Evolutionary conservation across 1,284 basidiomycete genomes (phyloP).

Genomic region (Vanrija sp.): DNA sequence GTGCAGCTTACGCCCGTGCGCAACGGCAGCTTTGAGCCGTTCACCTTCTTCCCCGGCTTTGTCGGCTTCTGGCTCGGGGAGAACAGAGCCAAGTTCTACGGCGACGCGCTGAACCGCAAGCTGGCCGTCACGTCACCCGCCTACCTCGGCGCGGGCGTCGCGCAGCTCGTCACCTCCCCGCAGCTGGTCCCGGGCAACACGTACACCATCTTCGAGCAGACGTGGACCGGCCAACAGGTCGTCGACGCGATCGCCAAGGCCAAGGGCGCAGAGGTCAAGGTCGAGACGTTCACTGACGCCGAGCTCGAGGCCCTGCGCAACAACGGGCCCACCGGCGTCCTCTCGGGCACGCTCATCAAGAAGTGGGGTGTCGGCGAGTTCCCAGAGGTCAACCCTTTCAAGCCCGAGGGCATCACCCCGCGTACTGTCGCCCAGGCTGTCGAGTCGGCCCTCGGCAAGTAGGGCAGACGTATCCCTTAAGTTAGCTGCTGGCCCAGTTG

Average conservation of each 20-base stretch:
- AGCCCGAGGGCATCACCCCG: not conserved
- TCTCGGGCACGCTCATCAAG: constrained; percentile 70
- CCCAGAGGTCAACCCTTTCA: constrained; percentile 76
- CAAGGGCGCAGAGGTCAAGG: not conserved
- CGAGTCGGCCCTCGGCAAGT: not conserved
- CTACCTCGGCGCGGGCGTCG: constrained; percentile 6
- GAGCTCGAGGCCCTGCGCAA: constrained; percentile 14
- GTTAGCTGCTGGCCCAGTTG: no score
- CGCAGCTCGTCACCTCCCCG: constrained; percentile 2
- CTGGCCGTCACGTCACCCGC: constrained; percentile 1
- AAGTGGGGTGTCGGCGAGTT: constrained; percentile 72
- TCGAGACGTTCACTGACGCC: constrained; percentile 1
- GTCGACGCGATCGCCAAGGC: not conserved
- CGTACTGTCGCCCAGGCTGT: constrained; percentile 1
- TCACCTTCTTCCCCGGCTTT: not conserved
- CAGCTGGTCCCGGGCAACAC: not conserved
- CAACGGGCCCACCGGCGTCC: constrained; percentile 52
- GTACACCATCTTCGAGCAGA: constrained; percentile 6
- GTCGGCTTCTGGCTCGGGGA: constrained; percentile 8
- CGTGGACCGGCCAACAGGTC: constrained; percentile 5
- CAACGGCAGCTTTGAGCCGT: constrained; percentile 13
- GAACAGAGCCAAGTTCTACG: constrained; percentile 11
- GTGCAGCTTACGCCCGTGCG: constrained; percentile 6
- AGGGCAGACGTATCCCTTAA: not conserved
- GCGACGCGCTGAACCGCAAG: not conserved